Conservation (phyloP, 164 flowering plant species). For the Aristolochia fimbriata region DNA sequence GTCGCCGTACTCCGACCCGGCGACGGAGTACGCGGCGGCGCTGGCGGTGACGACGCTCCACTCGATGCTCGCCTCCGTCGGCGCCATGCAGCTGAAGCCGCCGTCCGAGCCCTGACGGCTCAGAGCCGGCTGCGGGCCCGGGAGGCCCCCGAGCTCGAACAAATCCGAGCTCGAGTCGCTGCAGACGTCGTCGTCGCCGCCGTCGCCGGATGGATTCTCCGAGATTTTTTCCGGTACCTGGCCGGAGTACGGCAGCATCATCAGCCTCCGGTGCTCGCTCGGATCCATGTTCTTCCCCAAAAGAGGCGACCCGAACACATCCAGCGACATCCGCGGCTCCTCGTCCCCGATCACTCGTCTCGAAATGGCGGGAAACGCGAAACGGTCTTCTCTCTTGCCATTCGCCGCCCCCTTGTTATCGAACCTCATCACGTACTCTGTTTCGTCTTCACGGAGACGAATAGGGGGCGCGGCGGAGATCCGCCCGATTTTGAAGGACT, state of each 20-base stretch:
- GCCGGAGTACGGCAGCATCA: slow-evolving; percentile 27
- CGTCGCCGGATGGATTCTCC: slow-evolving; percentile 1
- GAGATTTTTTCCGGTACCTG: slow-evolving; percentile 18
- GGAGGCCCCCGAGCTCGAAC: slow-evolving; percentile 65
- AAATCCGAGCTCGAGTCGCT: slow-evolving; percentile 85
- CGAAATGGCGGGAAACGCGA: slow-evolving; percentile 14
- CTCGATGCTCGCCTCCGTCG: slow-evolving; percentile 65
- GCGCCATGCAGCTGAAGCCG: slow-evolving; percentile 19
- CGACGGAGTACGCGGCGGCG: slow-evolving; percentile 46
- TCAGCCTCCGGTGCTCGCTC: slow-evolving; percentile 22
- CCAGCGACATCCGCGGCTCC: slow-evolving; percentile 27
- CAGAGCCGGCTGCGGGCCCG: slow-evolving; percentile 26
- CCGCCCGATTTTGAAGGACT: slow-evolving; percentile 5
- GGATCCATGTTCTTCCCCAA: slow-evolving; percentile 19
- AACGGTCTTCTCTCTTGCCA: slow-evolving; percentile 11
- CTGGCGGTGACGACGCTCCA: slow-evolving; percentile 80
- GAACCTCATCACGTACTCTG: not conserved
- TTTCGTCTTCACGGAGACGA: slow-evolving; percentile 6
- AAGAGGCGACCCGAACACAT: slow-evolving; percentile 44
- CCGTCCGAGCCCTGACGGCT: slow-evolving; percentile 28
- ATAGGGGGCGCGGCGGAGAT: not conserved
- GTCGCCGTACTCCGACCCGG: not conserved
- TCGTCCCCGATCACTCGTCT: slow-evolving; percentile 16
- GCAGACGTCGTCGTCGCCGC: slow-evolving; percentile 21
- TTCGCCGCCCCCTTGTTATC: slow-evolving; percentile 3